Evolutionary conservation across 1,139 yeast species (phyloP).

Genomic region (Suhomyces chickasaworum): DNA sequence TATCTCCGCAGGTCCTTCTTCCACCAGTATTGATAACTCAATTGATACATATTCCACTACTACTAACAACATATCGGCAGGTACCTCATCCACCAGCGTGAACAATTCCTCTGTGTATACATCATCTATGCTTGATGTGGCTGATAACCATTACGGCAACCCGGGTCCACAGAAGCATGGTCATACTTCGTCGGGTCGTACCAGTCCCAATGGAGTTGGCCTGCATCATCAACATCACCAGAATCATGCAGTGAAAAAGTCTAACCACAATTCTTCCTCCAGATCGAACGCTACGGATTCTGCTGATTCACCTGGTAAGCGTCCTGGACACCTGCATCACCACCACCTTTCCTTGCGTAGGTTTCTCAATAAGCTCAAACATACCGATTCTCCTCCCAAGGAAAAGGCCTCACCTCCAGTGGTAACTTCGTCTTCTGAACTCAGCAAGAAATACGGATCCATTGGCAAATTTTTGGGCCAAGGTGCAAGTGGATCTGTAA

Average conservation of each 20-base stretch:
- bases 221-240: neutral
- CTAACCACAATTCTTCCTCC: conserved; percentile 2
- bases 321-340: conserved; percentile 1
- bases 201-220: neutral
- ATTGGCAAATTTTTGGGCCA: conserved; percentile 63
- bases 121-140: neutral
- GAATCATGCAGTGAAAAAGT: neutral
- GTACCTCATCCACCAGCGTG: neutral
- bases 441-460: conserved; percentile 54
- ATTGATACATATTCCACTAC: neutral
- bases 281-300: neutral
- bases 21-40: neutral
- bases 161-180: neutral
- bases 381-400: conserved; percentile 16
- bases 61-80: neutral
- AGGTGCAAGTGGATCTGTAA: conserved; percentile 80
- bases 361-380: conserved; percentile 43
- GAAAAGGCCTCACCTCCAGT: conserved; percentile 2
- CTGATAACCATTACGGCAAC: neutral
- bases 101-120: neutral
- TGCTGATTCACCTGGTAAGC: neutral
- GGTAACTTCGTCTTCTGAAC: conserved; percentile 14
- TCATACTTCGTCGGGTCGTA: neutral
- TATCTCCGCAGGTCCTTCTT: neutral
- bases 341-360: conserved; percentile 39